Base-by-base conservation (phyloP, 2,329 filamentous ascomycete species). In the Fusarium nematophilum region DNA sequence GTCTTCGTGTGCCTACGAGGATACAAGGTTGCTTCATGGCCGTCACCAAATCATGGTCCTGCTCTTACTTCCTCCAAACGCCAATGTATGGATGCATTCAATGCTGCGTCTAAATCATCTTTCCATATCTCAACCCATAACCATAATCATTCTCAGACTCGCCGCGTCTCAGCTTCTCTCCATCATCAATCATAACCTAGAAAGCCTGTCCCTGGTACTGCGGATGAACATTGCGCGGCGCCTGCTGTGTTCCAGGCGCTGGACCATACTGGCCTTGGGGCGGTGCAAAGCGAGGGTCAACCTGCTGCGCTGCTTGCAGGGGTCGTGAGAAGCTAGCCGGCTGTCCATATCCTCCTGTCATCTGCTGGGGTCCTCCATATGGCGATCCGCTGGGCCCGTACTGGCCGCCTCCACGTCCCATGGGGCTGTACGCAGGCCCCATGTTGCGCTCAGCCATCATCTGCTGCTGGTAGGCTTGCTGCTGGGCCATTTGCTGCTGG, bases 151-250 rank as follows among this genome's bases (percentile, higher is more conserved):
- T n/a, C 30, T 14, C n/a, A n/a, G 36, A 29, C 13, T 18, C 27
- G 7, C 23, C 26, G n/a, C 25, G 17, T 9, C 34, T 26, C 37
- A 25, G 39, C 17, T 45, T 13, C 39, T 14, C 27, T 33, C 30
- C 17, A n/a, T 31, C 14, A 43, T 52, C 45, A 26, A 3, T 27
- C 21, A 10, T 23, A 47, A 23, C 27, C 53, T 66, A 76, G 46
- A 75, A 76, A 11, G 73, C 73, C 44, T 76, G 75, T 9, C 75
- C 73, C 42, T 79, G 75, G 39, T 76, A 73, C 14, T 71, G 72
- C 3, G 68, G 70, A 18, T 70, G 67, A 33, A 67, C 46, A 34
- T 58, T 68, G 7, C 67, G 62, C 18, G 58, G 52, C 9, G 55
- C 37, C 42, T 67, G 70, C 31, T 51, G 49, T 3, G 47, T 21